These are phyloP conservation scores for Colletotrichum sp. DNA, from an alignment of 2,329 filamentous ascomycete species.

Conservation along the genomic window DNA sequence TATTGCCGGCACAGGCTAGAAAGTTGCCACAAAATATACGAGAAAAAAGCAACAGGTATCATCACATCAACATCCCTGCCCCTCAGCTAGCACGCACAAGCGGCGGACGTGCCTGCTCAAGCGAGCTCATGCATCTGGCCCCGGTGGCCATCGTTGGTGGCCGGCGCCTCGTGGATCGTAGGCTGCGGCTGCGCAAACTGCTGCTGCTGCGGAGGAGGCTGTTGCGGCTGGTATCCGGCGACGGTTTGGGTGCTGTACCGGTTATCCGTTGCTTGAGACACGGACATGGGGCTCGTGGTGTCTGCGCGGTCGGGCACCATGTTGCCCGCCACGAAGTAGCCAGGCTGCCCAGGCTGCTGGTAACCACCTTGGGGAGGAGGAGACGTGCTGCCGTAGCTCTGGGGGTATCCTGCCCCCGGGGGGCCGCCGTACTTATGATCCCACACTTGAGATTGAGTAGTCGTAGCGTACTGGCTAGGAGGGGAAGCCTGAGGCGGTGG, in stretches of 20 bases:
- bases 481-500: not conserved
- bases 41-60: not conserved
- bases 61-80: not conserved
- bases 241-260: constrained; percentile 14
- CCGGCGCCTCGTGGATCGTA: constrained; percentile 43
- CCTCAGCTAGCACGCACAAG: not conserved
- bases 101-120: constrained; percentile 18
- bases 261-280: constrained; percentile 8
- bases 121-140: constrained; percentile 48
- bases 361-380: constrained; percentile 3
- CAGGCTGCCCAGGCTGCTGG: constrained; percentile 14
- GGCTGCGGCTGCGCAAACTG: constrained; percentile 25
- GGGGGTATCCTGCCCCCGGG: constrained; percentile 9
- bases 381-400: constrained; percentile 24
- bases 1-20: not conserved
- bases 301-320: constrained; percentile 18
- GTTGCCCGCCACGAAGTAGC: constrained; percentile 21
- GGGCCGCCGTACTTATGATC: constrained; percentile 29
- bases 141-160: constrained; percentile 37
- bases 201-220: constrained; percentile 23
- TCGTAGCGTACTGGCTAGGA: not conserved
- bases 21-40: not conserved
- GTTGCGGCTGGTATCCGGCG: constrained; percentile 15
- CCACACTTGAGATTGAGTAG: constrained; percentile 25
- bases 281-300: constrained; percentile 16